Conservation (phyloP, 495 filamentous ascomycete species). For the Daldinia loculata region DNA sequence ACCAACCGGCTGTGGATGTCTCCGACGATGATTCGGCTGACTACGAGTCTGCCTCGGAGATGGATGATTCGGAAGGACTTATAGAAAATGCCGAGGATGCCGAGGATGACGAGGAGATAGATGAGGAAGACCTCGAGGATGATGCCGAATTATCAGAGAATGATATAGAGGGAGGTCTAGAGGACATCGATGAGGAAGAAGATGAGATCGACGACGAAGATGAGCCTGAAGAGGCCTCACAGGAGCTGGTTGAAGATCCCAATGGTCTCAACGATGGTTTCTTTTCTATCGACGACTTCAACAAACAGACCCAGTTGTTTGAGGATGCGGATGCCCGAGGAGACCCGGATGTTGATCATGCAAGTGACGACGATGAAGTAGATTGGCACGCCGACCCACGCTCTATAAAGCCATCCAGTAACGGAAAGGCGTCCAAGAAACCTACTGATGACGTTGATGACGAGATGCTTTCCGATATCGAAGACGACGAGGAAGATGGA, state of each 20-base stretch:
- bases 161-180: constrained; percentile 48
- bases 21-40: constrained; percentile 54
- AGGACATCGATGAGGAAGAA: constrained; percentile 48
- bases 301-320: constrained; percentile 85
- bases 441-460: constrained; percentile 31
- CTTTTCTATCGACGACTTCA: constrained; percentile 98
- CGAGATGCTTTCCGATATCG: constrained; percentile 35
- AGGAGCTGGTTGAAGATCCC: constrained; percentile 59
- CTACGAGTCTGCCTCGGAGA: constrained; percentile 45
- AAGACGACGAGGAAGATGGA: constrained; percentile 68
- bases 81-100: constrained; percentile 57
- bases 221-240: constrained; percentile 44
- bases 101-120: constrained; percentile 52
- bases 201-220: constrained; percentile 49
- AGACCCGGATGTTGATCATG: constrained; percentile 67
- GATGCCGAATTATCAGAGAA: constrained; percentile 47
- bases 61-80: constrained; percentile 48
- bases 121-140: constrained; percentile 54
- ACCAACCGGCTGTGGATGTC: constrained; percentile 57
- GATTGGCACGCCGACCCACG: constrained; percentile 84
- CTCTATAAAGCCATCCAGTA: constrained; percentile 34
- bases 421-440: constrained; percentile 22
- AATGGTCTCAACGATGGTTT: constrained; percentile 89
- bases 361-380: constrained; percentile 80
- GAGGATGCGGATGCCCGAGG: constrained; percentile 79